Base-by-base conservation (phyloP, 2,329 filamentous ascomycete species). In the Pseudogymnoascus sp. region DNA sequence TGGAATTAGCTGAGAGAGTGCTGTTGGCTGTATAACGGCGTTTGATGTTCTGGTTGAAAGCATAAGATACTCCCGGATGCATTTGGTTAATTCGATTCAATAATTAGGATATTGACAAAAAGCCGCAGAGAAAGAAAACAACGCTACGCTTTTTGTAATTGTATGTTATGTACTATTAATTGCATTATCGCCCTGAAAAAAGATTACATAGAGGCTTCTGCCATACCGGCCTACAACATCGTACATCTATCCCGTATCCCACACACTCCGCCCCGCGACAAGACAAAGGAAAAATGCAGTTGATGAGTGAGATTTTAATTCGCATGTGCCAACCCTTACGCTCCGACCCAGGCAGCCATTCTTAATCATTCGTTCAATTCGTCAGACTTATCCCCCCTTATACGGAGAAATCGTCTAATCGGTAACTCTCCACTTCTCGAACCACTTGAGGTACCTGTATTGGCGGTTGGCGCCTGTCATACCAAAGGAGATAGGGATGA, bases 401-500 rank as follows among this genome's bases (percentile, higher is more conserved):
- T 30, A 16, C 14, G 25, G 25, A 50, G 43, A 18, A 50, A 50
- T 50, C 54, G 28, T 60, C 64, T 69, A 71, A 64, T 73, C 71
- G 9, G 69, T 67, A 32, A 73, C 65, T 62, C 69, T 87, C 93
- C 93, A 99, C 66, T 78, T 84, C 66, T 87, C 83, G 68, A 97
- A 89, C 94, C 94, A 99, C 79, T 91, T 96, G 78, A 99, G 80
- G 78, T 97, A 92, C 68, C 79, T 82, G 83, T 93, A 99, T 73
- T 97, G 79, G 74, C 83, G 82, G 76, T 90, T 91, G 63, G 83
- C 78, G 12, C 94, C 94, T 62, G 87, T 86, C 90, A 99, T 99
- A 64, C 94, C 94, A 80, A 95, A 99, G 74, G 90, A 94, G 71
- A 99, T 92, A 20, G 90, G 92, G 67, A 93, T 87, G 79, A 99